Base-by-base conservation (phyloP, 2,329 filamentous ascomycete genomes). In the Intubia oerlemansii region DNA sequence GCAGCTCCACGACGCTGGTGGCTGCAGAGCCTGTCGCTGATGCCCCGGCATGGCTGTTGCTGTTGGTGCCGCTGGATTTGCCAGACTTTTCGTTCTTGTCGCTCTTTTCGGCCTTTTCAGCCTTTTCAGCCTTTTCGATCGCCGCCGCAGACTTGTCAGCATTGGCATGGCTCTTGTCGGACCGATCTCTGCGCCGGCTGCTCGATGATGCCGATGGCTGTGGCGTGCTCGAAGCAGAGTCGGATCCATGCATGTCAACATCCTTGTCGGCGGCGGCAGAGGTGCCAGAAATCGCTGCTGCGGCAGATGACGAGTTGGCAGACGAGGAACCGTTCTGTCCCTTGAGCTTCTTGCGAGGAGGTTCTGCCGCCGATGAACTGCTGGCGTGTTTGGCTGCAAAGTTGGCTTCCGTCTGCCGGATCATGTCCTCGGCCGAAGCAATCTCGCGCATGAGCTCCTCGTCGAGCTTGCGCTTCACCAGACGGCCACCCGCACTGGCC, bases 401-500 rank as follows among this genome's bases (percentile, higher is more conserved):
- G 24, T 29, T 22, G 15, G 32, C 25, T 23, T 40, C 43, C 31
- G 54, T 50, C 45, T 48, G 39, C 25, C 40, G 54, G 41, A 62
- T 46, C 55, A 64, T 60, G 23, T 79, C 71, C 35, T 77, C 68
- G 2, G 67, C 70, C 14, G 63, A 57, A 17, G 64, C 52, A 9
- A 79, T 53, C 48, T 85, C 79, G 40, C 76, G 76, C 30, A 84
- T 56, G 10, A 93, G 57, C 45, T 95, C 88, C 47, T 95, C 85
- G 38, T 98, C 88, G 32, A 91, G 73, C 45, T 77, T 79, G 33
- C 79, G 70, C 53, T 88, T 90, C 69, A 74, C 84, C 5, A 78
- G 75, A 40, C 80, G 74, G 25, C 78, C 77, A 24, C 81, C 79
- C 25, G 72, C 68, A 37, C 76, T 69, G 1, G 73, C 67, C 24